phyloP scores from a whole-genome alignment of 768 basidiomycete species.

The Amanita muscaria region DNA sequence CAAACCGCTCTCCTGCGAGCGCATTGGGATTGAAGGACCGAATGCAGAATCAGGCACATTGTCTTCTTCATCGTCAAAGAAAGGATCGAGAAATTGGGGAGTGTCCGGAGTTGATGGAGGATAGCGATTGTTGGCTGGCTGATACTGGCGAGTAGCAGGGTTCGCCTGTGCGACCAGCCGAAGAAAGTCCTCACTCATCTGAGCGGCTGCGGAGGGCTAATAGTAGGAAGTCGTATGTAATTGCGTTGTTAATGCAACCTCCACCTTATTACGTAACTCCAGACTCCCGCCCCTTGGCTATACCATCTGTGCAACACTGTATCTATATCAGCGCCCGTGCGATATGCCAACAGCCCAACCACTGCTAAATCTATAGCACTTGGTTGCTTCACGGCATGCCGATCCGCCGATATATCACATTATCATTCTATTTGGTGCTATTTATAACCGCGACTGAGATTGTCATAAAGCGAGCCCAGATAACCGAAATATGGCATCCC shows the following conservation, averaged over 20 bases:
- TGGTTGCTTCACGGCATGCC: background rate
- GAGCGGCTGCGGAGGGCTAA: constrained; percentile 1
- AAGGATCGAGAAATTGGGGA: constrained; percentile 66
- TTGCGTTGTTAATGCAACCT: no score
- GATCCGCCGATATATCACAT: background rate
- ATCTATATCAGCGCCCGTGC: no score
- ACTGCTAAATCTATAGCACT: no score
- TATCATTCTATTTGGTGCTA: constrained; percentile 1
- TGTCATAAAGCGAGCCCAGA: constrained; percentile 5
- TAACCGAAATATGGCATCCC: background rate
- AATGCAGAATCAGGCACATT: constrained; percentile 71
- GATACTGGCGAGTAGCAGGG: constrained; percentile 47
- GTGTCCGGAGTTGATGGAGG: constrained; percentile 44
- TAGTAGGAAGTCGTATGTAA: background rate
- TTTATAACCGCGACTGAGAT: background rate
- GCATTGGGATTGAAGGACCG: constrained; percentile 39
- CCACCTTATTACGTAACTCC: background rate
- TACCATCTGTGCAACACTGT: no score
- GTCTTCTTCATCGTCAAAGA: constrained; percentile 74
- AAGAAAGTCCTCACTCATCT: constrained; percentile 67
- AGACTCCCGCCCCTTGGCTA: no score
- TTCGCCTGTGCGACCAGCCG: constrained; percentile 66
- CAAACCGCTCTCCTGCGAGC: constrained; percentile 46
- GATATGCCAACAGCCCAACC: no score
- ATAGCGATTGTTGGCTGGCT: constrained; percentile 48